These are phyloP conservation scores for Aspergillus niger DNA, from an alignment of 2,329 filamentous ascomycete genomes.

Conservation along the genomic window DNA sequence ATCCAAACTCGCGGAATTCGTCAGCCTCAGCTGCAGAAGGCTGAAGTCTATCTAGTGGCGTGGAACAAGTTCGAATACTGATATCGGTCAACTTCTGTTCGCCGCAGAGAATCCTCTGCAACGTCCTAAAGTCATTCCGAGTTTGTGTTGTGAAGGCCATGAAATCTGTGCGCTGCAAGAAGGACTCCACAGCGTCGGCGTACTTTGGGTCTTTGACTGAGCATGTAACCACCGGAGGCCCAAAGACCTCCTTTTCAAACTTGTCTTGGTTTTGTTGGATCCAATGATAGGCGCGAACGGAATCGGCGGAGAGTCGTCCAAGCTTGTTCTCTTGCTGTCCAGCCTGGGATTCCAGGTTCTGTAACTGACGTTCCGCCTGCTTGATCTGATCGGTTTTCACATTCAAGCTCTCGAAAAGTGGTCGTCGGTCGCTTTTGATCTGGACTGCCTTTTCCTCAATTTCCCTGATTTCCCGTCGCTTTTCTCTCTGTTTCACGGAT, in stretches of 20 bases:
- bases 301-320: conserved; percentile 61
- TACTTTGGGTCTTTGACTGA: conserved; percentile 73
- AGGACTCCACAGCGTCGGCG: conserved; percentile 61
- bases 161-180: conserved; percentile 57
- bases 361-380: conserved; percentile 53
- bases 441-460: conserved; percentile 43
- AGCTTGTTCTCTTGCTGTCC: conserved; percentile 74
- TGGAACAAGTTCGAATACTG: conserved; percentile 66
- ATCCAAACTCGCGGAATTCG: conserved; percentile 61
- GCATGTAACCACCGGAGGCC: conserved; percentile 78
- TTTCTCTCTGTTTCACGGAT: conserved; percentile 53
- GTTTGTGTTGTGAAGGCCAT: conserved; percentile 74
- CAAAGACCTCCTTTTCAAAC: conserved; percentile 77
- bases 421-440: conserved; percentile 41
- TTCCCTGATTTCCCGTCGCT: conserved; percentile 47
- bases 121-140: conserved; percentile 69
- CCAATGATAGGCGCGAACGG: conserved; percentile 76
- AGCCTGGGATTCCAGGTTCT: conserved; percentile 68
- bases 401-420: conserved; percentile 36
- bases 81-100: conserved; percentile 69
- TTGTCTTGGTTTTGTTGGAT: conserved; percentile 67
- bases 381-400: conserved; percentile 42
- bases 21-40: conserved; percentile 56
- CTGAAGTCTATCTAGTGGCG: conserved; percentile 56
- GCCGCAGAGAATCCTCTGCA: conserved; percentile 67